A percentile compares a stretch with the other conserved stretches of the same genome.
These are phyloP conservation scores for Paecilomyces dactylethromorphus DNA, from an alignment of 2,329 filamentous ascomycete species.

Conservation along the genomic window DNA sequence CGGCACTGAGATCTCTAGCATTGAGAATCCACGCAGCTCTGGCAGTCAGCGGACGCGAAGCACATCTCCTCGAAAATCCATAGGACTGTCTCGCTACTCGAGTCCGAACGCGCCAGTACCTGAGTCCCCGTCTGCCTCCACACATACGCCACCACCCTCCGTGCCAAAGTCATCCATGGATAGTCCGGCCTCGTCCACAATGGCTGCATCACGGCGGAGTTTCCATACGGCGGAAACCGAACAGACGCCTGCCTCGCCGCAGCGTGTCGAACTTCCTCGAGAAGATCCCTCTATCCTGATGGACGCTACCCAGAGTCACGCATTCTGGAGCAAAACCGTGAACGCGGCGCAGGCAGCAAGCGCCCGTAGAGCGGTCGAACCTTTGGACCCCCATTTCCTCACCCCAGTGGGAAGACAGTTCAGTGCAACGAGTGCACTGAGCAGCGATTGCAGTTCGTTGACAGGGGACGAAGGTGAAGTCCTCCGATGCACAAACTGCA, in stretches of 20 bases:
- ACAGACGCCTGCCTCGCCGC: not conserved
- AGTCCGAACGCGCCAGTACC: constrained; percentile 17
- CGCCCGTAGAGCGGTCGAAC: constrained; percentile 13
- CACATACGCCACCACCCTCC: constrained; percentile 21
- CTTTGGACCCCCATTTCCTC: constrained; percentile 14
- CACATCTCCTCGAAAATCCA: constrained; percentile 43
- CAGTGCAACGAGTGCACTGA: constrained; percentile 51
- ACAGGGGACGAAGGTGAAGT: constrained; percentile 39
- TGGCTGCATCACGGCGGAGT: constrained; percentile 9
- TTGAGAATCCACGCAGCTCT: constrained; percentile 34
- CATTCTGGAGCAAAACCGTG: constrained; percentile 46
- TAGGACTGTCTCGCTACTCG: constrained; percentile 16
- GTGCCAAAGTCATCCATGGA: constrained; percentile 16
- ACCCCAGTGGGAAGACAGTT: constrained; percentile 23
- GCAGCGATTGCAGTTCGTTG: constrained; percentile 47
- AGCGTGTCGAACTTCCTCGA: not conserved
- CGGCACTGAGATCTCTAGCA: constrained; percentile 44
- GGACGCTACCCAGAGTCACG: constrained; percentile 45
- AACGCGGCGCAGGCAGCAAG: constrained; percentile 31
- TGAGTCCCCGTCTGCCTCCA: constrained; percentile 19
- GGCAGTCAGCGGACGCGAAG: constrained; percentile 30
- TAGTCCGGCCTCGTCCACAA: constrained; percentile 6
- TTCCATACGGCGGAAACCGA: constrained; percentile 6
- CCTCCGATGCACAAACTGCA: constrained; percentile 55
- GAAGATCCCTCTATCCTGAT: constrained; percentile 1